These are phyloP conservation scores for Kwoniella newhampshirensis DNA, from an alignment of 768 basidiomycete genomes.

Conservation along the genomic window DNA sequence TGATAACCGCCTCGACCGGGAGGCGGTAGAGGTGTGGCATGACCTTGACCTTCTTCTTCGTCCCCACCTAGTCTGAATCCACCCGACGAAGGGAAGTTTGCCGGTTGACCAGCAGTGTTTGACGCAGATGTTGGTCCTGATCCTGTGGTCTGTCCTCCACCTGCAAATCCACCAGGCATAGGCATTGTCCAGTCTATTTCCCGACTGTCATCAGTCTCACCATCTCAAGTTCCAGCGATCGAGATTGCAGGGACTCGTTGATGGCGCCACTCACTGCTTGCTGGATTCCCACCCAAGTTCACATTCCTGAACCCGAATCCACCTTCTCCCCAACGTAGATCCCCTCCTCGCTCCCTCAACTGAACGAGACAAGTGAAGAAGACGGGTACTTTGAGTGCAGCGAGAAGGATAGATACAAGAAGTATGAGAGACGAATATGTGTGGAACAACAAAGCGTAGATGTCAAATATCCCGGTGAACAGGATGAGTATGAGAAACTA, in stretches of 20 bases:
- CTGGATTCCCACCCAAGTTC: constrained; percentile 11
- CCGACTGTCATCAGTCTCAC: background rate
- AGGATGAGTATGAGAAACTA: constrained; percentile 39
- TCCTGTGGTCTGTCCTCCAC: background rate
- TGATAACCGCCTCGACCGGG: constrained; percentile 43
- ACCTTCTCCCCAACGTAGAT: constrained; percentile 21
- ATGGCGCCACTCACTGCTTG: constrained; percentile 18
- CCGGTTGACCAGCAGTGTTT: constrained; percentile 13
- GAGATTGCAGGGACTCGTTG: no score
- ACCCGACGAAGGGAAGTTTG: constrained; percentile 39
- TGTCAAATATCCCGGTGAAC: constrained; percentile 36
- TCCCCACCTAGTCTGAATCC: constrained; percentile 49
- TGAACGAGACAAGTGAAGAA: constrained; percentile 30
- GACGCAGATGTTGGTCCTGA: background rate
- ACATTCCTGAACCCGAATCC: constrained; percentile 3
- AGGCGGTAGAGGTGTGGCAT: constrained; percentile 31
- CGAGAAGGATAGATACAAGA: constrained; percentile 24
- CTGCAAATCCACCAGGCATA: constrained; percentile 36
- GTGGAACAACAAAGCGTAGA: constrained; percentile 30
- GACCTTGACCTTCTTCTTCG: constrained; percentile 22
- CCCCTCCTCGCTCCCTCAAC: constrained; percentile 31
- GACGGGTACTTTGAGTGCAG: constrained; percentile 34
- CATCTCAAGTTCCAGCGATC: constrained; percentile 7
- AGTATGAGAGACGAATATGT: constrained; percentile 25
- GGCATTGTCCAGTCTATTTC: constrained; percentile 35